Evolutionary conservation across 495 filamentous ascomycete species (phyloP), one percentile per base, ranked within the genome.

Genomic region (Penicillium antarcticum): DNA sequence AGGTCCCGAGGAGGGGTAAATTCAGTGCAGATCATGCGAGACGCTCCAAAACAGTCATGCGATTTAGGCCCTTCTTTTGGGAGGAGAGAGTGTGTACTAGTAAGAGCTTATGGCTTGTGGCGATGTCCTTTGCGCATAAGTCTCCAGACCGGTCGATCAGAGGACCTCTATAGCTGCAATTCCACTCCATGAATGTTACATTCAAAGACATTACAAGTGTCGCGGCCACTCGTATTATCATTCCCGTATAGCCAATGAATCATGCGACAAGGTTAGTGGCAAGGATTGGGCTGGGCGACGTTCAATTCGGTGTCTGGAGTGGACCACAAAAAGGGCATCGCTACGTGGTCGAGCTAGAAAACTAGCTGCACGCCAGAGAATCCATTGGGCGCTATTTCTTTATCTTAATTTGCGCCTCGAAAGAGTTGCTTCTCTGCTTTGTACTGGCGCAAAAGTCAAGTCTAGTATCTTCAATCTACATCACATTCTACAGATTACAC

Each of bases 1-100:
- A 54, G 58, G 43, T 57, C 55, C 60, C 56, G 56, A 65, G 59
- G 62, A 65, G 62, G 59, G 59, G 62, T 65, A 65, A 57, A 60
- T 49, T 52, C 52, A 56, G 43, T 37, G 62, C 59, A 65, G 56
- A 65, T 65, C 59, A 60, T 60, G 59, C 53, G 56, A 62, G 53
- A 65, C 56, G 60, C 45, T 45, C 58, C 43, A 7, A 46, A 58
- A 36, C 23, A 50, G 51, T 65, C 61, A 65, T 65, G 61, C 61
- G 55, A 59, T 59, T 44, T 16, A 36, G 31, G 17, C 29, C 33
- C 29, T 16, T 14, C 3, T 36, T 41, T 38, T 32, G 41, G 26
- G n/a, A 37, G 36, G 16, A n/a, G 10, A 16, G 10, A 1, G 23
- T 14, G 43, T n/a, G 17, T 16, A 17, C 1, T 13, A 19, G 18